Conservation (phyloP, 345 rosid genomes). For the Eucalyptus marginata region DNA sequence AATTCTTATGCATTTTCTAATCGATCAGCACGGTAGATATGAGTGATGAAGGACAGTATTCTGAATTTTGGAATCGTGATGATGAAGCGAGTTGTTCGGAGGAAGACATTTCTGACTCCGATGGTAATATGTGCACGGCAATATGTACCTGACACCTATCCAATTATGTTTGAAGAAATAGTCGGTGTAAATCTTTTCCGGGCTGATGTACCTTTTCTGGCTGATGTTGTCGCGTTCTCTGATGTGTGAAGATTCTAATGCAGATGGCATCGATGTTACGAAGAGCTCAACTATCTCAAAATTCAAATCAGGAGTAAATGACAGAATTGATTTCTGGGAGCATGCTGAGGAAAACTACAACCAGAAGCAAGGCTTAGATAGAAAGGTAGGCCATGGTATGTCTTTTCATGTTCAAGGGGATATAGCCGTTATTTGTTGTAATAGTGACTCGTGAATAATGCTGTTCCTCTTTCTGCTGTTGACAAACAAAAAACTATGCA, state of each 20-base stretch:
- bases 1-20: neutral
- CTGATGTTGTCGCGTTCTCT: neutral
- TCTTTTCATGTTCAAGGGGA: neutral
- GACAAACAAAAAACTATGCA: neutral
- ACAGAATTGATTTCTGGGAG: constrained; percentile 57
- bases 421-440: neutral
- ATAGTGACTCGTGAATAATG: neutral
- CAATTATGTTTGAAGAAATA: neutral
- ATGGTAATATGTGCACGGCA: constrained; percentile 20
- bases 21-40: constrained; percentile 33
- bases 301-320: constrained; percentile 36
- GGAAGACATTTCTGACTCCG: constrained; percentile 88
- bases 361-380: constrained; percentile 19
- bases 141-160: neutral
- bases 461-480: neutral
- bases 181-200: neutral
- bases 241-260: neutral
- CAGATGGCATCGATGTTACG: constrained; percentile 40
- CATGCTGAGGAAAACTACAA: constrained; percentile 63
- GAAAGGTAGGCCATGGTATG: constrained; percentile 30
- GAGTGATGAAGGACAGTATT: constrained; percentile 27
- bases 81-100: constrained; percentile 72
- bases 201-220: neutral
- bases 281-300: constrained; percentile 31
- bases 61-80: constrained; percentile 91